phyloP scores from a whole-genome alignment of 2,329 filamentous ascomycete genomes.

The Colletotrichum sp. region DNA sequence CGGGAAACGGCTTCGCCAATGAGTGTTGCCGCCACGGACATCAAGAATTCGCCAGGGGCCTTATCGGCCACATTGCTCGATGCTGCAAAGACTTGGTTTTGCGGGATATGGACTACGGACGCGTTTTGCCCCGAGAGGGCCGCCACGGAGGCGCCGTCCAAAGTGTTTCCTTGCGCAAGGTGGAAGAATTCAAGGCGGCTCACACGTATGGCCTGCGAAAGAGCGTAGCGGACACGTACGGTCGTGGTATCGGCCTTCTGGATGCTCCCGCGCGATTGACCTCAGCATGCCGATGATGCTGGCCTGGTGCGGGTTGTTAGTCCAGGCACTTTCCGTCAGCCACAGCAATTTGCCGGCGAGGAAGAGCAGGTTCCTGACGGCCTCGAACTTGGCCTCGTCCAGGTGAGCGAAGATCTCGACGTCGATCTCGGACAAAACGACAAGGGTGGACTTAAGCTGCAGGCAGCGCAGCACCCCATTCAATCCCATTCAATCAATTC shows the following conservation, averaged over 20 bases:
- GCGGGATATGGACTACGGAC: background rate
- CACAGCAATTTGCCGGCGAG: constrained; percentile 21
- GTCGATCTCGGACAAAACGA: constrained; percentile 24
- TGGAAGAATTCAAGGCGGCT: background rate
- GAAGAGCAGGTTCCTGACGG: background rate
- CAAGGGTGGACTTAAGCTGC: constrained; percentile 2
- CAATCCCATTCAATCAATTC: too few relatives aligned
- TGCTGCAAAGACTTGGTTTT: background rate
- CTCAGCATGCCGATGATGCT: constrained; percentile 16
- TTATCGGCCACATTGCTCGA: background rate
- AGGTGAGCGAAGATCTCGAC: constrained; percentile 31
- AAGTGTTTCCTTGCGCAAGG: background rate
- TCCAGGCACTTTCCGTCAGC: constrained; percentile 21
- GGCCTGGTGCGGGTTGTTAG: constrained; percentile 18
- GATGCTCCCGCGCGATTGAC: constrained; percentile 1
- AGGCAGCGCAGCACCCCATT: too few relatives aligned
- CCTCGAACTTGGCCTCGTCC: background rate
- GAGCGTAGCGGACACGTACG: background rate
- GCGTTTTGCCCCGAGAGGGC: background rate
- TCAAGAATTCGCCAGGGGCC: background rate
- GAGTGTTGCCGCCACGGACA: background rate
- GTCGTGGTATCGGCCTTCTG: background rate
- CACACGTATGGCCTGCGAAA: background rate
- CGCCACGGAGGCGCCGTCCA: background rate
- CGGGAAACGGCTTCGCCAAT: too few relatives aligned